Conservation (phyloP, 768 basidiomycete species). For the Leucocoprinus sp. region DNA sequence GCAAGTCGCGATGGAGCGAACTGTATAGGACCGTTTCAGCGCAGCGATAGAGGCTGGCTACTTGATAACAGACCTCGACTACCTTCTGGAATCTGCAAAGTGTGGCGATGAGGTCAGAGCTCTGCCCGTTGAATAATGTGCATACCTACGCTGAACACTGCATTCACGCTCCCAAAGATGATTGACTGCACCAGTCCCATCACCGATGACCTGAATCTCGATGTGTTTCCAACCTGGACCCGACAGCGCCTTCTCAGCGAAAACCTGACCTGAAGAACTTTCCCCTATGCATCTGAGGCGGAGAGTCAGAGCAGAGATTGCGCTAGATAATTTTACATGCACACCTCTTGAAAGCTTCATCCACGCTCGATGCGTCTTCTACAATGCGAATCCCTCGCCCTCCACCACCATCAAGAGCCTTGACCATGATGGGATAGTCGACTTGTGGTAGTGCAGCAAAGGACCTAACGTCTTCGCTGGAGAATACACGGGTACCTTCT, state of each 20-base stretch:
- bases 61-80: slow-evolving; percentile 49
- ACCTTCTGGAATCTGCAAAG: slow-evolving; percentile 61
- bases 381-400: slow-evolving; percentile 90
- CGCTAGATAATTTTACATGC: slow-evolving; percentile 6
- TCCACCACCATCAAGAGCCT: slow-evolving; percentile 85
- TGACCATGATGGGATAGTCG: slow-evolving; percentile 67
- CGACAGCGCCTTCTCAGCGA: slow-evolving; percentile 80
- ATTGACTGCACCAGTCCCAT: slow-evolving; percentile 66
- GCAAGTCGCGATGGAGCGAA: slow-evolving; percentile 72
- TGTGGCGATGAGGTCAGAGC: not conserved
- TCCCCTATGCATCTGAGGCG: slow-evolving; percentile 26
- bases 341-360: slow-evolving; percentile 61
- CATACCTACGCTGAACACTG: slow-evolving; percentile 77
- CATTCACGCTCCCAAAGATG: slow-evolving; percentile 91
- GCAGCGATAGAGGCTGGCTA: no score
- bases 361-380: slow-evolving; percentile 58
- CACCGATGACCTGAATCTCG: slow-evolving; percentile 81
- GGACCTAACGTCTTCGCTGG: slow-evolving; percentile 19
- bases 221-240: slow-evolving; percentile 73
- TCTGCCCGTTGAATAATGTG: not conserved
- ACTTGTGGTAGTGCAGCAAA: slow-evolving; percentile 18
- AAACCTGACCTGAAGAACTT: slow-evolving; percentile 42
- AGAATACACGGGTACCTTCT: slow-evolving; percentile 21
- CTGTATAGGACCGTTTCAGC: slow-evolving; percentile 11
- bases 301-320: not conserved